Evolutionary conservation across 768 basidiomycete species (phyloP), one percentile per base, ranked within the genome.

Genomic region (Amanita polypyramis): DNA sequence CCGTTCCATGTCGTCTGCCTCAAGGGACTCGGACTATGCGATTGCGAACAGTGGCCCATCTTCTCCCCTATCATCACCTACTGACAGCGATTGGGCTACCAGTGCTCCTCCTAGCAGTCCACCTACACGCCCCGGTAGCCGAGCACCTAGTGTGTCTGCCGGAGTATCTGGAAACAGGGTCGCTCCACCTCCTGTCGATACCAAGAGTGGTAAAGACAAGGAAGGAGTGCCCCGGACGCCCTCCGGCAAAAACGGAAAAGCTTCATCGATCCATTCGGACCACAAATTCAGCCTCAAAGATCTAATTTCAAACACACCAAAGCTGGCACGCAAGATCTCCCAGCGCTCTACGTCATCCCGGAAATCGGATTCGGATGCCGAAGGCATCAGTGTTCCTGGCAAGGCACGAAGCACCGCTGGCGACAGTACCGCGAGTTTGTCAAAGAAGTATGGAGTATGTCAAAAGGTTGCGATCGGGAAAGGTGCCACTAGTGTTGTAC

Each of bases 391-490:
- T 32, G 59, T 55, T 48, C 4, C 1, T 11, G 32, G 47, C 39
- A 49, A 49, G 32, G 56, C 62, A 45, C 69, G 60, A 60, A 72
- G 70, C 47, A 64, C 58, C 4, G 65, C 63, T 8, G 74, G 73
- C 2, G 73, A 73, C 42, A 74, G 73, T 52, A 55, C 65, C 8
- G 61, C 61, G 39, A 75, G 73, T 51, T 56, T 75, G 54, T 66
- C 85, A 33, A 82, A 92, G 66, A 98, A 98, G 74, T 99, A 98
- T 60, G 96, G 95, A 27, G 82, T 96, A 10, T 98, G 94, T 64
- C 91, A 94, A 70, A 91, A 90, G 69, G 80, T 92, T 17, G 94
- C 95, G 10, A 96, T 99, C 54, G 95, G 95, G 33, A 96, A 93
- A 65, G 95, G 95, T 15, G 96, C 95, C n/a, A 99, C 96, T 20